These are phyloP conservation scores for Fraxinus greggii DNA, from an alignment of 305 asterid genomes.

Conservation along the genomic window DNA sequence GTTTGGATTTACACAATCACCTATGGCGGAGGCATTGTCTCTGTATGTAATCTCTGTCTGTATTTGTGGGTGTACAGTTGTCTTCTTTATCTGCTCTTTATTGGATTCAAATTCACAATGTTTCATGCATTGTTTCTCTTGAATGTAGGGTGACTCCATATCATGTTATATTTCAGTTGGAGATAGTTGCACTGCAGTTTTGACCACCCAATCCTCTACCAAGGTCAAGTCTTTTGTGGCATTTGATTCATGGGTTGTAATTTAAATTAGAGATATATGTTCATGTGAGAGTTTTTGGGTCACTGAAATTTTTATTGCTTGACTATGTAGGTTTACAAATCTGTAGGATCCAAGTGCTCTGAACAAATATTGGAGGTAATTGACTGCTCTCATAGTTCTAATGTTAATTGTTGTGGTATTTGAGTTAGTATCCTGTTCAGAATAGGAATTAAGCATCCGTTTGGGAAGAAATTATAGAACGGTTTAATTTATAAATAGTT, in stretches of 20 bases:
- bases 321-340: constrained; percentile 71
- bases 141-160: constrained; percentile 72
- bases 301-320: constrained; percentile 7
- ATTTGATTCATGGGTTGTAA: neutral
- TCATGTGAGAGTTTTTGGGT: neutral
- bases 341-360: constrained; percentile 61
- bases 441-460: neutral
- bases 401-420: neutral
- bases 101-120: neutral
- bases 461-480: neutral
- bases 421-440: neutral
- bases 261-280: neutral
- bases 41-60: constrained; percentile 41
- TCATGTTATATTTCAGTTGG: constrained; percentile 54
- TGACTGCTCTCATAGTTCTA: neutral
- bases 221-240: constrained; percentile 48
- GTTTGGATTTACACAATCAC: constrained; percentile 91
- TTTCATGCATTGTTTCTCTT: neutral
- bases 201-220: constrained; percentile 96
- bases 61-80: neutral
- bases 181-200: constrained; percentile 70
- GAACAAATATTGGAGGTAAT: constrained; percentile 75
- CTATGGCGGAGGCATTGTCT: constrained; percentile 95
- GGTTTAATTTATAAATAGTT: neutral
- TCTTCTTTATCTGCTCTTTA: neutral